Evolutionary conservation across 768 basidiomycete species (phyloP).

Genomic region (Dioszegia crocea): DNA sequence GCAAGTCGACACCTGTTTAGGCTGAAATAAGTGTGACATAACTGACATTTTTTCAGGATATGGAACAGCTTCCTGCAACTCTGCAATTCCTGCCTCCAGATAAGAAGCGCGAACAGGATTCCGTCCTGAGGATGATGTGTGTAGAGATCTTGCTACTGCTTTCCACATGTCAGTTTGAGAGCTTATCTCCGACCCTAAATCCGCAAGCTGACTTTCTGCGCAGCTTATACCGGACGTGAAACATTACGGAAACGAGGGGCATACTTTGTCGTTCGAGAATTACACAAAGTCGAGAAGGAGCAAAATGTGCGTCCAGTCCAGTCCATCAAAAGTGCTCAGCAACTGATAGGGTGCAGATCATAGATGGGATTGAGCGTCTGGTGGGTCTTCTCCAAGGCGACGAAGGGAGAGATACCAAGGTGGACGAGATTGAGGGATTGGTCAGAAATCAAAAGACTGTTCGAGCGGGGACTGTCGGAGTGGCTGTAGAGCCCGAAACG

Average conservation of each 20-base stretch:
- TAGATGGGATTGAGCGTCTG: slow-evolving; percentile 79
- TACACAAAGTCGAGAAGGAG: slow-evolving; percentile 72
- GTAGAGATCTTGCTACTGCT: slow-evolving; percentile 86
- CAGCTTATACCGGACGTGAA: slow-evolving; percentile 75
- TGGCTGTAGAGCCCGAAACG: background rate
- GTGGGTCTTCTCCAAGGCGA: slow-evolving; percentile 66
- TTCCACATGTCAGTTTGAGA: slow-evolving; percentile 59
- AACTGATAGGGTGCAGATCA: slow-evolving; percentile 56
- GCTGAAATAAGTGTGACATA: background rate
- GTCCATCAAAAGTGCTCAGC: background rate
- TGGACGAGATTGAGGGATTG: slow-evolving; percentile 62
- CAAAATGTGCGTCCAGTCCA: slow-evolving; percentile 60
- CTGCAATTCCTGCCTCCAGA: slow-evolving; percentile 82
- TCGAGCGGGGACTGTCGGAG: background rate
- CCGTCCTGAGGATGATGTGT: slow-evolving; percentile 69
- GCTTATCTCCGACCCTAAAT: background rate
- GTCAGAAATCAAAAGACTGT: slow-evolving; percentile 40
- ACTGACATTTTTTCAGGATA: slow-evolving; percentile 57
- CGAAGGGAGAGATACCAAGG: slow-evolving; percentile 47
- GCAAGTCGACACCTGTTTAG: slow-evolving; percentile 52
- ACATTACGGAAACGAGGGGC: slow-evolving; percentile 72
- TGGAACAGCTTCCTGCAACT: slow-evolving; percentile 75
- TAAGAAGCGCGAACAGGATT: slow-evolving; percentile 77
- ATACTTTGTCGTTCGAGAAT: slow-evolving; percentile 74
- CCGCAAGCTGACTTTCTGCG: background rate